Evolutionary conservation across 139 green algal genomes (phyloP).

Genomic region (Bryopsis sp.): DNA sequence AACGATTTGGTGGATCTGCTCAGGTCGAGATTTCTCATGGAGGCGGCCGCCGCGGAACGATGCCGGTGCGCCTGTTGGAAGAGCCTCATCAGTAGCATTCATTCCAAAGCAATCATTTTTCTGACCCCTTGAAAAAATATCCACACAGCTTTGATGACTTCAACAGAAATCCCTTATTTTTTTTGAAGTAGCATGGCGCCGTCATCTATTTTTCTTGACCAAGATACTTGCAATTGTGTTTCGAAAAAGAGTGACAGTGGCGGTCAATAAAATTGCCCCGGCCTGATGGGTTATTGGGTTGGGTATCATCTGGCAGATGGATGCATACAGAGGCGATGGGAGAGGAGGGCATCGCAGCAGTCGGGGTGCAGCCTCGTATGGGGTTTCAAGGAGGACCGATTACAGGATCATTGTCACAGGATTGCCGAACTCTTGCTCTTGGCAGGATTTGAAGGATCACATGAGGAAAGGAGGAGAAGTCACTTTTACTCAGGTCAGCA

Average conservation of each 20-base stretch:
- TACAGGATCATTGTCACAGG: constrained; percentile 64
- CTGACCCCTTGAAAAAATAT: too few relatives aligned
- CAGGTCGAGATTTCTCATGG: constrained; percentile 11
- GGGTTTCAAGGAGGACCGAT: constrained; percentile 35
- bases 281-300: too few relatives aligned
- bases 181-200: too few relatives aligned
- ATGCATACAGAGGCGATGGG: constrained; percentile 16
- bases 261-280: too few relatives aligned
- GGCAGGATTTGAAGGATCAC: constrained; percentile 94
- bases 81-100: too few relatives aligned
- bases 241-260: too few relatives aligned
- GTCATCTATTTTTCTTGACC: too few relatives aligned
- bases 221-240: too few relatives aligned
- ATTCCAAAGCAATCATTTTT: too few relatives aligned
- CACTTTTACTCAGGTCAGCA: constrained; percentile 41
- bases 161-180: too few relatives aligned
- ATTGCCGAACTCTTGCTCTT: constrained; percentile 73
- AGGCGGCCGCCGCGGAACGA: not conserved
- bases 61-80: too few relatives aligned
- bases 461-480: constrained; percentile 57
- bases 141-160: too few relatives aligned
- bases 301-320: not conserved
- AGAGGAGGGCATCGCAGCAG: constrained; percentile 20
- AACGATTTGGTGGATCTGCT: not conserved
- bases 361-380: constrained; percentile 30